Percentiles rank a stretch among this genome's conserved stretches.
Conservation (phyloP, 352 stramenopile genomes). For the Pythium utonaiense region DNA sequence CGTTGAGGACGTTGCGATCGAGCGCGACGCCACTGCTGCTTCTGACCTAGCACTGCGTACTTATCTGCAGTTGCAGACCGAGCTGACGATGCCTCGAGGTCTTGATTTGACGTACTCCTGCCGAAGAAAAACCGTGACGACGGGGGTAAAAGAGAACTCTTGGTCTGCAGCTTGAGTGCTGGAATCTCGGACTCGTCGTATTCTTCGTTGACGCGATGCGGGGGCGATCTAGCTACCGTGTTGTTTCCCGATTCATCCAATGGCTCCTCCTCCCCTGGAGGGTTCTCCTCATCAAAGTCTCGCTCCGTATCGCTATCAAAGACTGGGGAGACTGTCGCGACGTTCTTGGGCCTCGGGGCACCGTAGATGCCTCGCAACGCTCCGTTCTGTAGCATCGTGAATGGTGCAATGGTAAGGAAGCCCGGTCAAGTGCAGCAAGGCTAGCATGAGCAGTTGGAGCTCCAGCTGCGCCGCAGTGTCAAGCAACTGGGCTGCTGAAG, state of each 20-base stretch:
- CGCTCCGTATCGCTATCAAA: constrained; percentile 31
- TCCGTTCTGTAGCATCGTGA: constrained; percentile 31
- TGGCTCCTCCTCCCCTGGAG: constrained; percentile 8
- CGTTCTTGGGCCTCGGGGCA: constrained; percentile 40
- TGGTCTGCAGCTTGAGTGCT: constrained; percentile 16
- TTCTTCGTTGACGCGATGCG: constrained; percentile 1
- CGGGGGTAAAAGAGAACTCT: constrained; percentile 17
- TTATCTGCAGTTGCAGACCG: constrained; percentile 23
- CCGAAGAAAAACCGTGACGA: constrained; percentile 27
- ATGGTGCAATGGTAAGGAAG: too few species aligned
- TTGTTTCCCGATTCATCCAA: constrained; percentile 26
- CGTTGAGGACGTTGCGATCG: constrained; percentile 35
- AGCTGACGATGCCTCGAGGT: constrained; percentile 17
- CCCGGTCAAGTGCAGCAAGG: too few species aligned
- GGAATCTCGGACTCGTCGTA: not conserved
- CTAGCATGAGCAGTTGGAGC: not conserved
- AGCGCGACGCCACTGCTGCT: constrained; percentile 55
- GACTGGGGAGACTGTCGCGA: constrained; percentile 48
- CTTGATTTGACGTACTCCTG: constrained; percentile 35
- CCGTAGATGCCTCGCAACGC: constrained; percentile 41
- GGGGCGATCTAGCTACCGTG: not conserved
- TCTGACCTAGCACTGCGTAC: constrained; percentile 56
- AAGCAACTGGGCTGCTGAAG: too few species aligned
- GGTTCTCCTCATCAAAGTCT: constrained; percentile 26
- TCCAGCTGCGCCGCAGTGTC: too few species aligned